Conservation (phyloP, 371 early-diverging fungal species). For the Mortierella sp. region DNA sequence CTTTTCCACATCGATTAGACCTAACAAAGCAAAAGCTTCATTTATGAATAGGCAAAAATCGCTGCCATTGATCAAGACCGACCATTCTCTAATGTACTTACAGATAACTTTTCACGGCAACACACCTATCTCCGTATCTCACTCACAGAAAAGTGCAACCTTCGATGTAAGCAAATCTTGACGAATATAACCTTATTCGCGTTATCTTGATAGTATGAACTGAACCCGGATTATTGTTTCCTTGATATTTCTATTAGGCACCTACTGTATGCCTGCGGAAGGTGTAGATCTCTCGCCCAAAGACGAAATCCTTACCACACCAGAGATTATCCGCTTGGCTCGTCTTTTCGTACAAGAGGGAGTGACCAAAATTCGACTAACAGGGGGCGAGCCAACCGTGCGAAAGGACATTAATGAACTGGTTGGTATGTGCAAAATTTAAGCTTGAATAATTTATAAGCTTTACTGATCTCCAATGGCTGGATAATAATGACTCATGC, state of each 20-base stretch:
- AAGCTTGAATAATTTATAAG: too few species aligned
- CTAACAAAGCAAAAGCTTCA: too few species aligned
- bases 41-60: conserved; percentile 51
- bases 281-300: conserved; percentile 85
- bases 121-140: conserved; percentile 95
- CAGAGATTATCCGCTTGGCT: conserved; percentile 86
- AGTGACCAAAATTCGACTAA: conserved; percentile 93
- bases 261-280: conserved; percentile 97
- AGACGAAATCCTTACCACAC: conserved; percentile 76
- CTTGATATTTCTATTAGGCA: conserved; percentile 63
- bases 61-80: conserved; percentile 58
- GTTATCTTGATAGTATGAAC: not conserved
- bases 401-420: conserved; percentile 89
- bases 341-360: conserved; percentile 88
- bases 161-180: conserved; percentile 77
- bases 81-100: conserved; percentile 59
- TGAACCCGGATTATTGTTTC: not conserved
- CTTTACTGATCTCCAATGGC: not conserved
- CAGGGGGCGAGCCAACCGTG: conserved; percentile 97
- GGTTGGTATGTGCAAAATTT: conserved; percentile 72
- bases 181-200: not conserved
- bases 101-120: conserved; percentile 85
- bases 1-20: not conserved
- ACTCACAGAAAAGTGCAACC: conserved; percentile 93
- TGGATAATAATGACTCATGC: conserved; percentile 20